Percentiles rank a stretch among this genome's conserved stretches.
These are phyloP conservation scores for Ananas comosus DNA, from an alignment of 176 grass and related monocot species.

Conservation along the genomic window DNA sequence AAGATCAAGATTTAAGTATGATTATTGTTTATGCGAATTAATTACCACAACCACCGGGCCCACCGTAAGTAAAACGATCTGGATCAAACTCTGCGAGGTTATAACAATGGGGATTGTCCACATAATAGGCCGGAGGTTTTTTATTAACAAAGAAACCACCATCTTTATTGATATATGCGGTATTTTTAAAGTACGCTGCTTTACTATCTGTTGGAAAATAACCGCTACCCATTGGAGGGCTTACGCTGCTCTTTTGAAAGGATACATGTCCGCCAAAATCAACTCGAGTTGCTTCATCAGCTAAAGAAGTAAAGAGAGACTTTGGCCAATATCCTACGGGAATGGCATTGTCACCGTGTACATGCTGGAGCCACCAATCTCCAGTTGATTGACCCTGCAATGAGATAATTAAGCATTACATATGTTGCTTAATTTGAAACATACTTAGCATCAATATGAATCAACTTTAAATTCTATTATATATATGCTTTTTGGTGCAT, in stretches of 20 bases:
- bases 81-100: neutral
- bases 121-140: neutral
- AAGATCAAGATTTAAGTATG: too few species aligned
- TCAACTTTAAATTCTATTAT: too few species aligned
- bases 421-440: too few species aligned
- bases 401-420: neutral
- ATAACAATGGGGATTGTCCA: neutral
- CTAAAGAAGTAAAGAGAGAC: neutral
- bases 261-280: neutral
- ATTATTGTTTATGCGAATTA: neutral
- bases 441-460: too few species aligned
- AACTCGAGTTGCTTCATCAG: neutral
- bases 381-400: neutral
- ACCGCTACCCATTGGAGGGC: slow-evolving; percentile 7
- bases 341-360: neutral
- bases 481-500: too few species aligned
- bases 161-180: neutral
- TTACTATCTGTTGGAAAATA: neutral
- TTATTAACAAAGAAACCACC: neutral
- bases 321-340: neutral
- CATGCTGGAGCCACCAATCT: neutral
- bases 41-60: neutral
- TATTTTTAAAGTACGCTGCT: neutral
- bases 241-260: neutral
- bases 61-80: neutral